Base-by-base conservation (phyloP, 2,329 filamentous ascomycete genomes). In the Trichoderma breve region DNA sequence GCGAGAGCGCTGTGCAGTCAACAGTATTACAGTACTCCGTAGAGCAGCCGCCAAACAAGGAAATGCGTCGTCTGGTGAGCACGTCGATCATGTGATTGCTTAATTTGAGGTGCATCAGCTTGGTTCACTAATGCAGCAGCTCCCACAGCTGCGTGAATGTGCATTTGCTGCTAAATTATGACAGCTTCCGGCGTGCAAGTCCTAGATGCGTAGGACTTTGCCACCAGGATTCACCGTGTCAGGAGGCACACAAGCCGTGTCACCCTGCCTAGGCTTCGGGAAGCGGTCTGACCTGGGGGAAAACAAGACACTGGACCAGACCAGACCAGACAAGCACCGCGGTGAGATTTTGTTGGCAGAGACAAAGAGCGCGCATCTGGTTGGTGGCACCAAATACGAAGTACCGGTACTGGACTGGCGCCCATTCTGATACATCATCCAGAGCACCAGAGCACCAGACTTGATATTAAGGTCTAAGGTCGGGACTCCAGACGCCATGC, bases 231-330 rank as follows among this genome's bases (percentile, higher is more conserved):
- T 58, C 39, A 55, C 71, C 58, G 58, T 58, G 65, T 72, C 71
- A 72, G 71, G 71, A 72, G 71, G 66, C 66, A 67, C 71, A 30
- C 71, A 61, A 32, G 55, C 55, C 64, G 71, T 72, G 71, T 72
- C 64, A 72, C 71, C 71, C 71, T 72, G 47, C 57, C 36, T 70
- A 58, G 66, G 64, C 57, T 26, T 24, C 36, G 64, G 61, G 64
- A 69, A 72, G 71, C 71, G 71, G 71, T 72, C 71, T 72, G 51
- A 51, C 70, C 61, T 72, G 71, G 71, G 66, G 66, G 30, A 47
- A 43, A 18, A 43, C 58, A 36, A 18, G 43, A 24, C 57, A 11
- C 43, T n/a, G n/a, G 32, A 34, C 32, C 32, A 34, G 32, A 34
- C 32, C 32, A 34, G 32, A 34, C 32, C 11, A 14, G 43, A 51